phyloP scores from a whole-genome alignment of 768 basidiomycete species.

The Boletellus sp. region DNA sequence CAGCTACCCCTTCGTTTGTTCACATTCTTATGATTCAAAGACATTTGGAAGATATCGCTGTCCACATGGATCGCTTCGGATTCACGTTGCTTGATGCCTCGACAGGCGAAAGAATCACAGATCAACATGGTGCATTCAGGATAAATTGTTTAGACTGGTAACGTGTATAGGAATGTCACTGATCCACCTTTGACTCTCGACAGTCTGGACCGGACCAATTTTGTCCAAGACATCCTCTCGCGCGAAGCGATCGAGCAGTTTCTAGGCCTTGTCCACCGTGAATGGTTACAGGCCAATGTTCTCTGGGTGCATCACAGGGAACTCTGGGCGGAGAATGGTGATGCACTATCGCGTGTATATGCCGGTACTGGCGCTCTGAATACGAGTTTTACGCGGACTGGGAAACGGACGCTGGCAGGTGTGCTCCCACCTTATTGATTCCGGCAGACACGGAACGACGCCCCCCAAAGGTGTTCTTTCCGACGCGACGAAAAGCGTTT shows the following conservation, averaged over 20 bases:
- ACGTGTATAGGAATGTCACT: background rate
- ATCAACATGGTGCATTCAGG: conserved; percentile 88
- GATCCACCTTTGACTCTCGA: conserved; percentile 2
- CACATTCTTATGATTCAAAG: conserved; percentile 35
- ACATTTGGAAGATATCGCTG: conserved; percentile 53
- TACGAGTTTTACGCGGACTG: conserved; percentile 91
- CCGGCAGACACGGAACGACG: background rate
- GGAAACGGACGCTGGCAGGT: conserved; percentile 91
- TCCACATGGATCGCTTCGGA: conserved; percentile 74
- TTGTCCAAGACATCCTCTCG: conserved; percentile 93
- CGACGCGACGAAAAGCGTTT: conserved; percentile 95
- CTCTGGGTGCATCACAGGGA: conserved; percentile 89
- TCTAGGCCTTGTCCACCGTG: conserved; percentile 69
- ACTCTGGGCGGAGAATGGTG: conserved; percentile 96
- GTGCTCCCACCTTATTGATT: conserved; percentile 9
- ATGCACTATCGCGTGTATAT: conserved; percentile 89
- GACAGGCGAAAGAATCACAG: conserved; percentile 70
- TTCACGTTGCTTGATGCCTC: conserved; percentile 77
- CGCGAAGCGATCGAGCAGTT: conserved; percentile 79
- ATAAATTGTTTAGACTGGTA: conserved; percentile 96
- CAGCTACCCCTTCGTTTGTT: background rate
- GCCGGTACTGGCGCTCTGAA: conserved; percentile 93
- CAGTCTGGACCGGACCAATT: conserved; percentile 96
- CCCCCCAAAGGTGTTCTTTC: conserved; percentile 69
- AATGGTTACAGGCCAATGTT: conserved; percentile 63